A percentile compares a stretch with the other conserved stretches of the same genome.
Evolutionary conservation across 306 rosid species (phyloP).

Genomic region (Cyamopsis tetragonoloba): DNA sequence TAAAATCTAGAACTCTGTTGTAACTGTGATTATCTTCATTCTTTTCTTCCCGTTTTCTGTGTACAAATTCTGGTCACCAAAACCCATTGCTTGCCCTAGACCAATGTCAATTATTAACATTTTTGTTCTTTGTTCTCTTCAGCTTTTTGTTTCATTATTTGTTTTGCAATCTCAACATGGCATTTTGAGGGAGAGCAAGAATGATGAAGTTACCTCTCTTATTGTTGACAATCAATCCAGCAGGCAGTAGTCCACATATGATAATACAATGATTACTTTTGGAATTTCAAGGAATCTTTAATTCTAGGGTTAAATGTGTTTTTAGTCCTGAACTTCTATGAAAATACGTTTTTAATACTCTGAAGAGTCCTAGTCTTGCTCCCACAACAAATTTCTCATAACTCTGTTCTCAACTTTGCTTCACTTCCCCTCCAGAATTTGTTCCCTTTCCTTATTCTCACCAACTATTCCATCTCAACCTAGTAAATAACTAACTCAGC

Average conservation of each 20-base stretch:
- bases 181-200: neutral
- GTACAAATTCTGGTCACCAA: neutral
- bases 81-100: conserved; percentile 8
- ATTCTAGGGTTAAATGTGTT: too few species aligned
- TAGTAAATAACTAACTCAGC: too few species aligned
- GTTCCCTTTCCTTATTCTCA: too few species aligned
- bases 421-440: too few species aligned
- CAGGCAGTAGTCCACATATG: neutral
- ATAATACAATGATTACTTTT: too few species aligned
- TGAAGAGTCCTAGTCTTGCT: too few species aligned
- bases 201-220: conserved; percentile 1
- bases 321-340: too few species aligned
- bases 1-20: conserved; percentile 6
- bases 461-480: too few species aligned
- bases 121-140: neutral
- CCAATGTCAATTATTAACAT: neutral
- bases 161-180: neutral
- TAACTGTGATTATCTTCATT: neutral
- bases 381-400: too few species aligned
- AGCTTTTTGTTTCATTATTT: neutral
- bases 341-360: too few species aligned
- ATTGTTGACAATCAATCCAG: neutral
- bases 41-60: conserved; percentile 8
- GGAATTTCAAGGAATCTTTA: too few species aligned
- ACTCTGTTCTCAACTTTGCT: too few species aligned